phyloP scores from a whole-genome alignment of 2,329 filamentous ascomycete genomes.

The Ophiostoma sp. region DNA sequence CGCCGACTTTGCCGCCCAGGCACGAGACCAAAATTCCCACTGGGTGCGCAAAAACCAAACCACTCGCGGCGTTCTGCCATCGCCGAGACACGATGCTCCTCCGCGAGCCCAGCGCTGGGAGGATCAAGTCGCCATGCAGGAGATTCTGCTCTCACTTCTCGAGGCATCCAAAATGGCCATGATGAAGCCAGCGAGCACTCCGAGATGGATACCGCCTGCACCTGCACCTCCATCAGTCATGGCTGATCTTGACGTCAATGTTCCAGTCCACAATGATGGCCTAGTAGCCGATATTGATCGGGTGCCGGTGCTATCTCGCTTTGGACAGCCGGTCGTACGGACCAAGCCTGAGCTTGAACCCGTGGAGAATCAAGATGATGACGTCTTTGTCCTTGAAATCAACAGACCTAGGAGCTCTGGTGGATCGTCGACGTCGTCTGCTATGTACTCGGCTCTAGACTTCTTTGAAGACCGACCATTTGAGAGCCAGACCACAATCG shows the following conservation, averaged over 20 bases:
- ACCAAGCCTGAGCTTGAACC: neutral
- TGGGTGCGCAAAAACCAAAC: slow-evolving; percentile 33
- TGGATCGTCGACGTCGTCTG: slow-evolving; percentile 16
- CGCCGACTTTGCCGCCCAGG: slow-evolving; percentile 31
- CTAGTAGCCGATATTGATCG: slow-evolving; percentile 15
- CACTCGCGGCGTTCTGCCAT: slow-evolving; percentile 28
- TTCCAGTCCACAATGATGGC: neutral
- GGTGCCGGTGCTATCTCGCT: slow-evolving; percentile 4
- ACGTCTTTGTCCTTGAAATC: neutral
- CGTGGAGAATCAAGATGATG: neutral
- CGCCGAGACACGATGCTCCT: slow-evolving; percentile 5
- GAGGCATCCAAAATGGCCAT: slow-evolving; percentile 13
- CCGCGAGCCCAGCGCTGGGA: slow-evolving; percentile 28
- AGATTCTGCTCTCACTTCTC: slow-evolving; percentile 32
- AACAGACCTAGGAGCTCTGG: slow-evolving; percentile 5
- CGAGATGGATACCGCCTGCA: neutral
- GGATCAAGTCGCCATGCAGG: slow-evolving; percentile 33
- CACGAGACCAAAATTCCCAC: slow-evolving; percentile 28
- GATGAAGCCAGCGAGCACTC: neutral
- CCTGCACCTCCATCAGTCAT: neutral
- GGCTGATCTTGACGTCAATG: neutral
- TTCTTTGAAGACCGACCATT: slow-evolving; percentile 4
- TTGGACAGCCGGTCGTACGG: neutral
- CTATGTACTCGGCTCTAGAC: slow-evolving; percentile 27
- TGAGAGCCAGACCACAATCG: slow-evolving; percentile 16